Base-by-base conservation (phyloP, 257 asterid species). In the Solanum virginianum region DNA sequence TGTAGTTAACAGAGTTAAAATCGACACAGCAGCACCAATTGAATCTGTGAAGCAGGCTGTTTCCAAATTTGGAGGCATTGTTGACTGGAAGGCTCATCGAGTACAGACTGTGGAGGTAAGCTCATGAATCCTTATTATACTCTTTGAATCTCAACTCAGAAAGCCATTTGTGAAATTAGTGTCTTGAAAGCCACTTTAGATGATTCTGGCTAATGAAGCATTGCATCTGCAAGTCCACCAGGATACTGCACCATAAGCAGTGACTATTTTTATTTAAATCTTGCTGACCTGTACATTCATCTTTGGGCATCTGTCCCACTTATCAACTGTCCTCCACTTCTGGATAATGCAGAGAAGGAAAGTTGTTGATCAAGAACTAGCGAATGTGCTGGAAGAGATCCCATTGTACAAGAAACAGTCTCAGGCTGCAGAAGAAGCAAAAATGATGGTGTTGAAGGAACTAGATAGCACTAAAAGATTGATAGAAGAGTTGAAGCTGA, bases 31-130 rank as follows among this genome's bases (percentile, higher is more conserved):
- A 29, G 89, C 97, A 5, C 99, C 99, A 71, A 88, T 97, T 84
- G 98, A 95, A 88, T 97, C 99, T 26, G 99, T 97, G 66, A 97
- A 95, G 90, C 96, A 95, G 77, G 99, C 99, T 65, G 99, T 97
- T 80, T 97, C 98, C 0, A 97, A 92, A 91, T 97, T 97, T 71
- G 99, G 99, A 16, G 99, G 99, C 57, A 97, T 97, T 80, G 97
- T 97, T 49, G 99, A 97, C 89, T 97, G 99, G 99, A 97, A 97
- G 88, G 99, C 99, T 79, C 98, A 97, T 87, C 93, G 94, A 29
- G 90, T 89, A 72, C 98, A 94, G 88, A 91, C 98, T 9, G 91
- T 92, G 84, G 99, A 97, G 98, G 99, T 97, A 90, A 49, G 82
- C 62, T 51, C 62, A 8, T 26, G 82, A 77, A 51, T 14, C 26